phyloP scores from a whole-genome alignment of 345 rosid genomes.

The Theobroma cacao region DNA sequence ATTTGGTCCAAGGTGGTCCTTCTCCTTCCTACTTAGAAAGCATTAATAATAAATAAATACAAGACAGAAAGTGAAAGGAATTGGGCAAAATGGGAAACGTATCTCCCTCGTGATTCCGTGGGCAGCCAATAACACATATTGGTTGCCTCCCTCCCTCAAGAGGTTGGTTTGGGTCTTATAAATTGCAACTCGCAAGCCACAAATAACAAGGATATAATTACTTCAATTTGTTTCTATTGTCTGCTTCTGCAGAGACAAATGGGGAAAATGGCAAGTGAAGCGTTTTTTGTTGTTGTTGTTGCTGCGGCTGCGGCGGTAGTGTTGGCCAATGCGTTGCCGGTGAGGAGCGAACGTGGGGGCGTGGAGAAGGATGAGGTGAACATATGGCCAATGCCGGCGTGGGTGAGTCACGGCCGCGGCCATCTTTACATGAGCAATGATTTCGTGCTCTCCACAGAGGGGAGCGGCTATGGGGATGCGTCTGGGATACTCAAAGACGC shows the following conservation, averaged over 20 bases:
- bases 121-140: no score
- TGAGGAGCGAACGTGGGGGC: constrained; percentile 13
- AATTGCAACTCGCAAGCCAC: no score
- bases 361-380: constrained; percentile 21
- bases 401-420: constrained; percentile 38
- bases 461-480: constrained; percentile 34
- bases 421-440: constrained; percentile 29
- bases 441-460: constrained; percentile 37
- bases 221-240: no score
- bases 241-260: neutral
- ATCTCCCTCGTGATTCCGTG: no score
- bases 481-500: constrained; percentile 50
- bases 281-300: neutral
- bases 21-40: no score
- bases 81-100: no score
- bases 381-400: constrained; percentile 59
- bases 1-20: no score
- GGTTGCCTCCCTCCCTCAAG: no score
- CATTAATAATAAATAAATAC: no score
- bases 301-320: neutral
- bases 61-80: no score
- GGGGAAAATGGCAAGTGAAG: neutral
- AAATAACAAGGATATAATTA: no score
- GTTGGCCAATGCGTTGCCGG: neutral
- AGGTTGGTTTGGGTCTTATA: no score